Base-by-base conservation (phyloP, 345 rosid genomes). In the Trapa bicornis region DNA sequence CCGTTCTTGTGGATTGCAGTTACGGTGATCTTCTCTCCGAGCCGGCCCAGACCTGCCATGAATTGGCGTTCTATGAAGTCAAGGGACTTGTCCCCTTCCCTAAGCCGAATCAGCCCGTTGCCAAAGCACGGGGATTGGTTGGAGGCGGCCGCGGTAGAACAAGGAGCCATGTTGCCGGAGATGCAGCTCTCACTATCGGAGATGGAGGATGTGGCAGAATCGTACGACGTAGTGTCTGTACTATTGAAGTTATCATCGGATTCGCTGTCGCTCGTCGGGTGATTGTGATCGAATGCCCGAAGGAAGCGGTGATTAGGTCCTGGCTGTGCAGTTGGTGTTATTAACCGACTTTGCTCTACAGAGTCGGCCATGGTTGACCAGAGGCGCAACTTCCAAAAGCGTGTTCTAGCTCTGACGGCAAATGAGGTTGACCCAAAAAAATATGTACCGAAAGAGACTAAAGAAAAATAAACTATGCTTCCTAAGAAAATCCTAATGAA, bases 141-240 rank as follows among this genome's bases (percentile, higher is more conserved):
- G 36, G 65, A n/a, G 32, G 17, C 65, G 1, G 69, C 37, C 29
- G 29, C 29, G 29, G 33, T 15, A 52, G 48, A 64, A 3, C 3
- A 37, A 39, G 33, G 14, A 3, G 75, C 58, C 5, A 17, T 13
- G 53, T 65, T 43, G 14, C 74, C 75, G 1, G 83, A 79, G 71
- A 79, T 72, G 6, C 68, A 39, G 71, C 92, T 89, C 73, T 84
- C 95, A 62, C 86, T 68, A 68, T 87, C 89, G 0, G 88, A 87
- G 33, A 83, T 38, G 12, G 89, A 83, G 22, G 67, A 14, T 36
- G 47, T 9, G 8, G 42, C 7, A 64, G 63, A 58, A 33, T 81
- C 79, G 37, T 4, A 39, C 15, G 70, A 37, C 6, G 48, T 33
- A 47, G 37, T 39, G 47, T 50, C 61, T 11, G 37, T 39, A 48